These are phyloP conservation scores for Talaromyces nanjingensis DNA, from an alignment of 495 filamentous ascomycete species.

Conservation along the genomic window DNA sequence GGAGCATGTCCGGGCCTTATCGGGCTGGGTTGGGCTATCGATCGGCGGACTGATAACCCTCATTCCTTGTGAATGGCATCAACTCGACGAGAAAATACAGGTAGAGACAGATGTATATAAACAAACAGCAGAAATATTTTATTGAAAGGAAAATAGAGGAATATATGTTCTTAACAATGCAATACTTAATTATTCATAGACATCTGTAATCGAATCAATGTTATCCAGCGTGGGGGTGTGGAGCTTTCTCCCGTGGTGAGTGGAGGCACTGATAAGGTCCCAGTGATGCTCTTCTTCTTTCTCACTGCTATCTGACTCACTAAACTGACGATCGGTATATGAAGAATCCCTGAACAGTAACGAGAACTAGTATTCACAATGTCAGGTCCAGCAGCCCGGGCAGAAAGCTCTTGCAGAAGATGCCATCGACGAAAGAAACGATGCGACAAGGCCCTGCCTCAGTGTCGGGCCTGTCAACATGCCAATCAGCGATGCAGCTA, in stretches of 20 bases:
- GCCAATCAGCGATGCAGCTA: constrained; percentile 30
- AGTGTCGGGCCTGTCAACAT: constrained; percentile 25
- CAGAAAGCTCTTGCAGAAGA: constrained; percentile 25
- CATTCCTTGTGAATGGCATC: neutral
- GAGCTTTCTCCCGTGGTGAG: neutral
- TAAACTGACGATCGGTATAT: neutral
- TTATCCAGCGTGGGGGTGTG: neutral
- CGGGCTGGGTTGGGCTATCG: neutral
- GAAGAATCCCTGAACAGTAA: neutral
- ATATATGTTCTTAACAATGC: neutral
- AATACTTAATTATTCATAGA: neutral
- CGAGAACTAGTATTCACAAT: neutral
- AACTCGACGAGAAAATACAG: neutral
- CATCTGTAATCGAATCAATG: neutral
- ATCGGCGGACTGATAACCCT: neutral
- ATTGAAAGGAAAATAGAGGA: neutral
- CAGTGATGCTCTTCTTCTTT: neutral
- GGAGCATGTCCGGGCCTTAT: neutral
- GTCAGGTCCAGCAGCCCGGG: constrained; percentile 12
- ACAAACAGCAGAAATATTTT: neutral
- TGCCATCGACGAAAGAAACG: constrained; percentile 33
- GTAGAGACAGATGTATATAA: neutral
- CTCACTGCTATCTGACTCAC: neutral
- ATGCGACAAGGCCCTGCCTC: constrained; percentile 27
- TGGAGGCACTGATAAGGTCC: neutral